phyloP scores from a whole-genome alignment of 495 filamentous ascomycete genomes.

The Parathielavia hyrcaniae region DNA sequence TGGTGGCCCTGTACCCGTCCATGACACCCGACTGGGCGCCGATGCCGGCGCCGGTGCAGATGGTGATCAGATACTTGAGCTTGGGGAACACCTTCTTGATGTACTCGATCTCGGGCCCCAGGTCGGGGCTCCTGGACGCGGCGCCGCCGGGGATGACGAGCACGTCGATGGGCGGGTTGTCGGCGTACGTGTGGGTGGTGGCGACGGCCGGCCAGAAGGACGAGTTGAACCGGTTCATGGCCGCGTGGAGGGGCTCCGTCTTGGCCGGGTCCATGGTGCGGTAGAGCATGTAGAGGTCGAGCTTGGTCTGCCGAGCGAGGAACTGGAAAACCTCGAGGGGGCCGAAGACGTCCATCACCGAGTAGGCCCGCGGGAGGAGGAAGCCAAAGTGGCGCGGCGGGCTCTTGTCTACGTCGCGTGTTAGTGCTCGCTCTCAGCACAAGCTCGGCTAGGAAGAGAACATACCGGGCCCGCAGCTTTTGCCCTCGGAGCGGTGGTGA shows the following conservation, averaged over 20 bases:
- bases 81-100: slow-evolving; percentile 34
- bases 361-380: slow-evolving; percentile 28
- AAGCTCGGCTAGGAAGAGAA: neutral
- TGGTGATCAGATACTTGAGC: slow-evolving; percentile 46
- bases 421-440: neutral
- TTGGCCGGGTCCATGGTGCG: slow-evolving; percentile 41
- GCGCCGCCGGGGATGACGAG: slow-evolving; percentile 54
- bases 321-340: slow-evolving; percentile 52
- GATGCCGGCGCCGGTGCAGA: slow-evolving; percentile 48
- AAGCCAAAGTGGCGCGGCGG: slow-evolving; percentile 19
- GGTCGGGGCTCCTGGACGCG: slow-evolving; percentile 34
- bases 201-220: slow-evolving; percentile 36
- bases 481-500: neutral
- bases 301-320: slow-evolving; percentile 33
- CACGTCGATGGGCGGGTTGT: slow-evolving; percentile 41
- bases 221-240: slow-evolving; percentile 21
- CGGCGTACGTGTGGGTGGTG: slow-evolving; percentile 49
- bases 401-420: neutral
- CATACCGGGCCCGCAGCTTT: neutral
- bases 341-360: slow-evolving; percentile 45
- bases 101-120: slow-evolving; percentile 35
- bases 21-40: slow-evolving; percentile 46
- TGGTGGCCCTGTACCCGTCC: slow-evolving; percentile 47
- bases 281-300: slow-evolving; percentile 42
- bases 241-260: slow-evolving; percentile 26